phyloP scores from a whole-genome alignment of 2,329 filamentous ascomycete species.

The Hymenoscyphus albidus region DNA sequence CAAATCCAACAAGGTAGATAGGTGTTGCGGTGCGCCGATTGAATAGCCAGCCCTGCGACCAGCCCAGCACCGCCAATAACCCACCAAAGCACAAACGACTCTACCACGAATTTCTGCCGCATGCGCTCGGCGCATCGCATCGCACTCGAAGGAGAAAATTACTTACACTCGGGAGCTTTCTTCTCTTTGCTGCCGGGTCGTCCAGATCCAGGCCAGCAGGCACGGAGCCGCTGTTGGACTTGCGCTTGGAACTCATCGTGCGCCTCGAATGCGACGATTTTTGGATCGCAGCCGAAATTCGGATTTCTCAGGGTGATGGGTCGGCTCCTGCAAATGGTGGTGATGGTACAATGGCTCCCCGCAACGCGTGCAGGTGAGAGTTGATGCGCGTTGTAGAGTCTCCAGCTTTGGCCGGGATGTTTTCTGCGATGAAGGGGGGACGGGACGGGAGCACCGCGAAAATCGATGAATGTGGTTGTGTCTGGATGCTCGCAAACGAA shows the following conservation, averaged over 20 bases:
- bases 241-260: conserved; percentile 49
- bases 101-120: conserved; percentile 6
- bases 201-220: conserved; percentile 47
- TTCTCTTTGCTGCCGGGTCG: conserved; percentile 53
- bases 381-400: conserved; percentile 18
- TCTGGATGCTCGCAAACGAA: background rate
- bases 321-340: conserved; percentile 10
- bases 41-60: conserved; percentile 22
- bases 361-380: conserved; percentile 17
- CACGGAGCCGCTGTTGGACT: conserved; percentile 40
- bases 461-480: background rate
- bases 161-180: conserved; percentile 54
- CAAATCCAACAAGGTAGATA: conserved; percentile 7
- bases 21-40: conserved; percentile 22
- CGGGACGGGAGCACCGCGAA: background rate
- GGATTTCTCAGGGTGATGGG: conserved; percentile 14
- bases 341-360: conserved; percentile 20
- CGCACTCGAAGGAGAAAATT: background rate
- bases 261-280: conserved; percentile 12
- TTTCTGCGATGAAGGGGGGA: conserved; percentile 8
- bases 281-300: conserved; percentile 9
- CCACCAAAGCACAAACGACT: conserved; percentile 18
- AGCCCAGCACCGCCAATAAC: conserved; percentile 18
- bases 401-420: conserved; percentile 13
- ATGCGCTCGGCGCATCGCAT: conserved; percentile 9